phyloP scores from a whole-genome alignment of 306 rosid genomes.

The Boehmeria nivea region DNA sequence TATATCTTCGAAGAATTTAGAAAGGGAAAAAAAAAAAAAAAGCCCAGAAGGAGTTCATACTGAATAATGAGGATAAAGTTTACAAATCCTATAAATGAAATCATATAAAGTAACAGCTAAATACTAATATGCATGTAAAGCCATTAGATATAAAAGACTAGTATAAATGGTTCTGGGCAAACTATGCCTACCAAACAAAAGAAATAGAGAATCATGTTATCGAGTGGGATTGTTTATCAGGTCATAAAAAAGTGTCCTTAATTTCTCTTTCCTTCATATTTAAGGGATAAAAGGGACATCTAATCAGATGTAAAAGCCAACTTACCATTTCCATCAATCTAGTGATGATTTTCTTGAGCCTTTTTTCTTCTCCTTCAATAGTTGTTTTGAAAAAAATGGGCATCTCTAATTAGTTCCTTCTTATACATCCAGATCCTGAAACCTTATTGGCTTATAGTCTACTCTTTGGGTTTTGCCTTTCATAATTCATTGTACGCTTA shows the following conservation, averaged over 20 bases:
- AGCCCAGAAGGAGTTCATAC: too few species aligned
- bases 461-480: too few species aligned
- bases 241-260: not conserved
- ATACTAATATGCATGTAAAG: too few species aligned
- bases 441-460: too few species aligned
- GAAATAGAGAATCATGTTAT: not conserved
- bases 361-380: not conserved
- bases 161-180: conserved; percentile 1
- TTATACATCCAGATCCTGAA: not conserved
- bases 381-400: not conserved
- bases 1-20: too few species aligned
- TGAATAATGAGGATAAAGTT: too few species aligned
- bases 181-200: not conserved
- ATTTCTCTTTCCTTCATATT: conserved; percentile 10
- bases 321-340: conserved; percentile 5
- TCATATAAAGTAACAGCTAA: too few species aligned
- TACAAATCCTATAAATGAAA: too few species aligned
- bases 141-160: too few species aligned
- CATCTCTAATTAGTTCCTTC: not conserved
- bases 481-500: too few species aligned
- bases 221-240: not conserved
- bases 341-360: not conserved
- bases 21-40: too few species aligned
- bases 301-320: conserved; percentile 14
- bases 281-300: conserved; percentile 14